Evolutionary conservation across 2,329 filamentous ascomycete species (phyloP).

Genomic region (Aspergillus clavatus): DNA sequence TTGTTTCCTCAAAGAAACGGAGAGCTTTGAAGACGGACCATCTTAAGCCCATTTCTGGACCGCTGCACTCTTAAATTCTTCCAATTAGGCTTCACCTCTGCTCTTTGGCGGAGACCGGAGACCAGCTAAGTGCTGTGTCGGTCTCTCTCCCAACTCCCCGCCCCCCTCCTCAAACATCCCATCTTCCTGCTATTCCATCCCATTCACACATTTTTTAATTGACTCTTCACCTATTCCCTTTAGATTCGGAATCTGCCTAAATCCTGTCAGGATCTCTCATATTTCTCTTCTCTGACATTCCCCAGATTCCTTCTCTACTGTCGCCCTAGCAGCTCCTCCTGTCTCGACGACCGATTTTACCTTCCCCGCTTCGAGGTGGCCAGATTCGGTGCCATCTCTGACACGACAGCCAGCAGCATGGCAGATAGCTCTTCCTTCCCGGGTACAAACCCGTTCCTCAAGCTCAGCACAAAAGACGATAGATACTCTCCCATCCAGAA

Average conservation of each 20-base stretch:
- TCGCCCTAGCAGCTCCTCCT: constrained; percentile 49
- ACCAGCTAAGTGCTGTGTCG: neutral
- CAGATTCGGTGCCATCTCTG: constrained; percentile 26
- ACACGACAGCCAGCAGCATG: constrained; percentile 47
- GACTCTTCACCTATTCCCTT: no score
- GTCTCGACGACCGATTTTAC: constrained; percentile 54
- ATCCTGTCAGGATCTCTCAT: no score
- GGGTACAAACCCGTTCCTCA: constrained; percentile 75
- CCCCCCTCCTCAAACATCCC: constrained; percentile 9
- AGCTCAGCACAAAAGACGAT: constrained; percentile 66
- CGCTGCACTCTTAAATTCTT: constrained; percentile 12
- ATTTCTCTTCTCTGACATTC: constrained; percentile 54
- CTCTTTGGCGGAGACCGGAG: constrained; percentile 13
- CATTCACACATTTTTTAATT: neutral
- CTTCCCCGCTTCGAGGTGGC: constrained; percentile 20
- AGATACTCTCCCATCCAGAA: constrained; percentile 52
- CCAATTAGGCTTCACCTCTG: constrained; percentile 21
- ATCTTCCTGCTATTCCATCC: constrained; percentile 1
- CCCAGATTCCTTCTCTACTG: constrained; percentile 63
- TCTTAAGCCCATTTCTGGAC: constrained; percentile 12
- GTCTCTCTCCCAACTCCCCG: constrained; percentile 4
- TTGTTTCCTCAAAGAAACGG: constrained; percentile 1
- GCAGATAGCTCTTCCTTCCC: constrained; percentile 67
- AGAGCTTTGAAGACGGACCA: constrained; percentile 2
- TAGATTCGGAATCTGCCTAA: no score